These are phyloP conservation scores for Arabidopsis hybrid DNA, from an alignment of 441 rosid species.

Conservation along the genomic window DNA sequence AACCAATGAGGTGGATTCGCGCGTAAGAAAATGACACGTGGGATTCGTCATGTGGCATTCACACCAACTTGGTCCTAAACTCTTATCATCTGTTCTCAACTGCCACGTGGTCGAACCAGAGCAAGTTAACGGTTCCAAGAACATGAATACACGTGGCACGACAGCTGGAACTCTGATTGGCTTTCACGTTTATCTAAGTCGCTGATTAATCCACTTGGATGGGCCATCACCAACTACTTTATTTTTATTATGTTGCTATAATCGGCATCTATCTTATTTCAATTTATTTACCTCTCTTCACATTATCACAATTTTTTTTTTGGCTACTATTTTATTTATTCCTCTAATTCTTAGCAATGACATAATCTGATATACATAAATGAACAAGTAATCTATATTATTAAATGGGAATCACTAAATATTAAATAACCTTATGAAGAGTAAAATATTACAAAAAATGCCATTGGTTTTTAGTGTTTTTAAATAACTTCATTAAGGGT, in stretches of 20 bases:
- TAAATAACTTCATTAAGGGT: no score
- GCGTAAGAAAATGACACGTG: slow-evolving; percentile 28
- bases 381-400: no score
- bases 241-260: not conserved
- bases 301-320: no score
- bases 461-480: no score
- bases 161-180: slow-evolving; percentile 45
- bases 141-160: slow-evolving; percentile 20
- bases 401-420: no score
- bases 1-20: slow-evolving; percentile 33
- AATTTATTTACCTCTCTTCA: no score
- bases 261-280: no score
- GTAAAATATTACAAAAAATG: no score
- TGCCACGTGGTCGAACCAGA: slow-evolving; percentile 34
- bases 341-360: not conserved
- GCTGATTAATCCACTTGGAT: slow-evolving; percentile 38
- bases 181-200: slow-evolving; percentile 41
- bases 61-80: slow-evolving; percentile 36
- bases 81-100: slow-evolving; percentile 24
- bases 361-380: no score
- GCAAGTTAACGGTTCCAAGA: slow-evolving; percentile 20
- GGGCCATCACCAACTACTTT: slow-evolving; percentile 32
- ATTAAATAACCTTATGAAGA: no score
- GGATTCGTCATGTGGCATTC: slow-evolving; percentile 35
- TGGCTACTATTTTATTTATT: no score